A percentile compares a stretch with the other conserved stretches of the same genome.
Evolutionary conservation across 2,329 filamentous ascomycete species (phyloP).

Genomic region (Talaromyces pinophilus): DNA sequence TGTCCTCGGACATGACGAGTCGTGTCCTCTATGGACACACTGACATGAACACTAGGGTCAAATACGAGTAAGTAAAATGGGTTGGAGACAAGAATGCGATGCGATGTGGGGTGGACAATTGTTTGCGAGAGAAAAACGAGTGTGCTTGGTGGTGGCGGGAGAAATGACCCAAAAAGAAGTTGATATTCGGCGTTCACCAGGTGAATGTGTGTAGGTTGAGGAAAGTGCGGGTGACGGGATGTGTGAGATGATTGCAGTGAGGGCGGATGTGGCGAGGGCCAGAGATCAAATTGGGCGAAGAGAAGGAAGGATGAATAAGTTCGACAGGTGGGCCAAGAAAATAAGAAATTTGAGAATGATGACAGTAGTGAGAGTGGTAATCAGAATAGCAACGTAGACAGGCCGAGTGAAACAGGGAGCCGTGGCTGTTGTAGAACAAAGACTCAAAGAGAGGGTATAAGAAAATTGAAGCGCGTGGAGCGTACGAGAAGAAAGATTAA

Average conservation of each 20-base stretch:
- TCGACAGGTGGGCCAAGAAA: not conserved
- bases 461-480: conserved; percentile 10
- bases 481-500: conserved; percentile 19
- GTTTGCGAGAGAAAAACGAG: not conserved
- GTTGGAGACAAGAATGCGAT: conserved; percentile 21
- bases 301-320: conserved; percentile 22
- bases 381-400: conserved; percentile 12
- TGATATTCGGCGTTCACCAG: conserved; percentile 4
- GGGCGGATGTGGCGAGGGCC: conserved; percentile 20
- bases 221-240: conserved; percentile 15
- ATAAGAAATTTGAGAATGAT: not conserved
- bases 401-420: conserved; percentile 20
- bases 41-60: conserved; percentile 26
- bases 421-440: not conserved
- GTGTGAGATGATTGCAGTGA: not conserved
- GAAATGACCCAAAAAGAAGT: conserved; percentile 23
- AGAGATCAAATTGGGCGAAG: conserved; percentile 24
- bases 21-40: conserved; percentile 26
- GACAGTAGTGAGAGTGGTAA: not conserved
- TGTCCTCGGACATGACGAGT: conserved; percentile 36
- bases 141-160: conserved; percentile 16
- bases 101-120: not conserved
- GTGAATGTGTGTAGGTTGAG: not conserved
- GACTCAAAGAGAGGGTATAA: conserved; percentile 8
- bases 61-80: conserved; percentile 17